phyloP scores from a whole-genome alignment of 177 flowering plant species.

The Vitis hybrid region DNA sequence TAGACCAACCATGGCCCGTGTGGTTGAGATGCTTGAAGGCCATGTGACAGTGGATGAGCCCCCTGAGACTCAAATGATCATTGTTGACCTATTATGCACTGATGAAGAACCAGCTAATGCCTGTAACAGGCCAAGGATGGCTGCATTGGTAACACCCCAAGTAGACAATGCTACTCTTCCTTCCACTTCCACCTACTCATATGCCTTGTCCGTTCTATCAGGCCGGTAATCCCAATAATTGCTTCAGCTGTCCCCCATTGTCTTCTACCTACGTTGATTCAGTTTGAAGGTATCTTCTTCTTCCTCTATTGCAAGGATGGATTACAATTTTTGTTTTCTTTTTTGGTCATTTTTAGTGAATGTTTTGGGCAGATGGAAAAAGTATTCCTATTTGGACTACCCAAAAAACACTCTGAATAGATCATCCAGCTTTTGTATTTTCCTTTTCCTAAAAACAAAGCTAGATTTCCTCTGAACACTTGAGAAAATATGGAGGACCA shows the following conservation, averaged over 20 bases:
- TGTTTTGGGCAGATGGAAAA: no score
- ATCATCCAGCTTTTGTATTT: no score
- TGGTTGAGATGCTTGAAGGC: conserved; percentile 87
- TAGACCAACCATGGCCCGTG: conserved; percentile 74
- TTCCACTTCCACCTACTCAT: conserved; percentile 11
- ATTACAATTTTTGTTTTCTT: neutral
- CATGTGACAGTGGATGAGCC: conserved; percentile 55
- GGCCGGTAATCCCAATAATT: conserved; percentile 16
- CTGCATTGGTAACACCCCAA: neutral
- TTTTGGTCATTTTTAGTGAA: neutral
- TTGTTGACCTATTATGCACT: conserved; percentile 56
- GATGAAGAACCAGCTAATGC: conserved; percentile 29
- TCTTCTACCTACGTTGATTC: neutral
- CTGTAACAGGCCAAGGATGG: conserved; percentile 8
- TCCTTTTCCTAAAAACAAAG: no score
- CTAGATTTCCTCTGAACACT: no score
- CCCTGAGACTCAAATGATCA: conserved; percentile 64
- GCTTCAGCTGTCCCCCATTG: neutral
- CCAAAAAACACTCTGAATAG: no score
- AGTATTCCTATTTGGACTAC: no score
- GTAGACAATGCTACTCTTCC: neutral
- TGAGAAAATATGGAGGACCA: no score
- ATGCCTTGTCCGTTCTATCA: conserved; percentile 20
- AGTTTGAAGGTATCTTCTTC: neutral
- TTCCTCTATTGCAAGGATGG: neutral